These are phyloP conservation scores for Porphyrellus sp. DNA, from an alignment of 1,284 basidiomycete genomes.

Conservation along the genomic window DNA sequence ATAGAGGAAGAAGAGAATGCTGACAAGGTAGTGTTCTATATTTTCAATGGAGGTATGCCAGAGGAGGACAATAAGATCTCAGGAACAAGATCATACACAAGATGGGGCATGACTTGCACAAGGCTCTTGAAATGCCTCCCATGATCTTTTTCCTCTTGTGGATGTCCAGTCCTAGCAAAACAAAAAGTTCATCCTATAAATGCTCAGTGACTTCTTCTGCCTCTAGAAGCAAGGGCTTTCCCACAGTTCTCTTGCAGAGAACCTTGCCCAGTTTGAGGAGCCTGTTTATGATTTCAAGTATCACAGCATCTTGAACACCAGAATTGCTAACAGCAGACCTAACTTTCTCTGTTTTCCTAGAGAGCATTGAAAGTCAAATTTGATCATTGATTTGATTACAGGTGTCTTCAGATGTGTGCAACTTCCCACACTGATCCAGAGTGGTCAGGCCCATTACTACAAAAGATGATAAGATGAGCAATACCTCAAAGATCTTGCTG, in stretches of 20 bases:
- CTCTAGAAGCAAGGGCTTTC: neutral
- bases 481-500: constrained; percentile 19
- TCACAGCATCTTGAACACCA: constrained; percentile 4
- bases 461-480: neutral
- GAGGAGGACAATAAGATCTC: neutral
- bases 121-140: neutral
- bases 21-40: neutral
- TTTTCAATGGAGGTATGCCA: neutral
- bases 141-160: too few relatives aligned
- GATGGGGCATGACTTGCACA: neutral
- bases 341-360: constrained; percentile 8
- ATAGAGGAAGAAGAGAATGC: neutral
- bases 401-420: neutral
- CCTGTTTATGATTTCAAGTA: neutral
- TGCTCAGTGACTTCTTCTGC: neutral
- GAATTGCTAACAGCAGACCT: constrained; percentile 1
- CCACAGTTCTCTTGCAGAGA: neutral
- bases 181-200: constrained; percentile 9
- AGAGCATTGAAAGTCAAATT: neutral
- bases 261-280: constrained; percentile 7
- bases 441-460: too few relatives aligned
- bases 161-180: constrained; percentile 2
- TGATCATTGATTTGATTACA: neutral
- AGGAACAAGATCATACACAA: neutral
- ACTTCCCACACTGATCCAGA: constrained; percentile 1